Conservation (phyloP, 192 early-diverging fungal species). For the Linderina pennispora region DNA sequence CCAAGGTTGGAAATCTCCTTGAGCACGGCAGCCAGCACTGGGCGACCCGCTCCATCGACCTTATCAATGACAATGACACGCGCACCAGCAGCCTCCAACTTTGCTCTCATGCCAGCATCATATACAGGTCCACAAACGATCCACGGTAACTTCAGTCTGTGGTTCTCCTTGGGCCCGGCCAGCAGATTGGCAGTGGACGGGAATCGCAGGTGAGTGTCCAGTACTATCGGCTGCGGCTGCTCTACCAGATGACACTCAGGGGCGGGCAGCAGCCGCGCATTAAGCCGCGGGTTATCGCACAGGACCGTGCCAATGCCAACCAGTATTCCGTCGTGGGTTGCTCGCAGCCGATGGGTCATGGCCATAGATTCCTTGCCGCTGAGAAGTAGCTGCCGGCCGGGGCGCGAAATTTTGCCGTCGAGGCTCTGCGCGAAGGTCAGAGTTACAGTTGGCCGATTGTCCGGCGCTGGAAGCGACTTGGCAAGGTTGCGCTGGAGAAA, state of each 20-base stretch:
- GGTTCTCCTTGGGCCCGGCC: conserved; percentile 19
- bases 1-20: conserved; percentile 14
- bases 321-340: conserved; percentile 73
- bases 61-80: conserved; percentile 41
- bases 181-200: conserved; percentile 56
- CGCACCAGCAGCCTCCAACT: conserved; percentile 57
- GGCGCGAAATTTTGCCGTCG: conserved; percentile 67
- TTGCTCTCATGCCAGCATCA: conserved; percentile 14
- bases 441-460: conserved; percentile 62
- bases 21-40: conserved; percentile 12
- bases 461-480: too few species aligned
- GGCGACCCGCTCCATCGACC: conserved; percentile 1
- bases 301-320: conserved; percentile 81
- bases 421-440: conserved; percentile 89
- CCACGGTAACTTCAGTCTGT: conserved; percentile 50
- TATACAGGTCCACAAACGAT: conserved; percentile 42
- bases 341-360: conserved; percentile 75
- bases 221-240: conserved; percentile 68
- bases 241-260: conserved; percentile 1
- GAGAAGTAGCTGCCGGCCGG: conserved; percentile 57
- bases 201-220: conserved; percentile 65
- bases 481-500: too few species aligned
- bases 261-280: conserved; percentile 10
- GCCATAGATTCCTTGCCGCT: conserved; percentile 66
- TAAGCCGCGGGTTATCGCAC: conserved; percentile 74